Evolutionary conservation across 78 protist genomes (phyloP).

Genomic region (Dictyostelium purpureum): DNA sequence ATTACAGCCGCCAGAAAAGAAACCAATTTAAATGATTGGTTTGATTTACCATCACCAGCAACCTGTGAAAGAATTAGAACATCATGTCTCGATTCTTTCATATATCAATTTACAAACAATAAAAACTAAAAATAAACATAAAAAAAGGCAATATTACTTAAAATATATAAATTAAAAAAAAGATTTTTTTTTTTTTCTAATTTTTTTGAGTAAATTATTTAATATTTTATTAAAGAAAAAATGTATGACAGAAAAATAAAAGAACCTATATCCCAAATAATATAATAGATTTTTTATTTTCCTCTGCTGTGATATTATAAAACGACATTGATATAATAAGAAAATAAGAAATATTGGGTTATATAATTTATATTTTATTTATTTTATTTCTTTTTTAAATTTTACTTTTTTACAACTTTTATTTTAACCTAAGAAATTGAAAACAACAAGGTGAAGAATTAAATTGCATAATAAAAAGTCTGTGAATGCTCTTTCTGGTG

Average conservation of each 20-base stretch:
- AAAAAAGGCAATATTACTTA: neutral
- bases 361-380: neutral
- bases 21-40: constrained; percentile 8
- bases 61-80: constrained; percentile 90
- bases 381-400: neutral
- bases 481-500: constrained; percentile 84
- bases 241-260: neutral
- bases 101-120: constrained; percentile 28
- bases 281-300: neutral
- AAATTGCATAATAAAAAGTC: constrained; percentile 85
- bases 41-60: constrained; percentile 87
- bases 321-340: neutral
- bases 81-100: constrained; percentile 82
- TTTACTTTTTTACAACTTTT: neutral
- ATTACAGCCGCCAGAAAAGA: constrained; percentile 41
- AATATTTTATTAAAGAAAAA: neutral
- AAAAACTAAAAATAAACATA: neutral
- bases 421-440: constrained; percentile 88
- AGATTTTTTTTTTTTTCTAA: too few relatives aligned
- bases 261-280: neutral
- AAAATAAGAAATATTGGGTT: neutral
- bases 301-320: neutral
- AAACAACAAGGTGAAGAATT: constrained; percentile 85
- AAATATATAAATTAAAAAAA: neutral
- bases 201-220: too few relatives aligned